Evolutionary conservation across 495 filamentous ascomycete species (phyloP).

Genomic region (Penicillium psychrofluorescens): DNA sequence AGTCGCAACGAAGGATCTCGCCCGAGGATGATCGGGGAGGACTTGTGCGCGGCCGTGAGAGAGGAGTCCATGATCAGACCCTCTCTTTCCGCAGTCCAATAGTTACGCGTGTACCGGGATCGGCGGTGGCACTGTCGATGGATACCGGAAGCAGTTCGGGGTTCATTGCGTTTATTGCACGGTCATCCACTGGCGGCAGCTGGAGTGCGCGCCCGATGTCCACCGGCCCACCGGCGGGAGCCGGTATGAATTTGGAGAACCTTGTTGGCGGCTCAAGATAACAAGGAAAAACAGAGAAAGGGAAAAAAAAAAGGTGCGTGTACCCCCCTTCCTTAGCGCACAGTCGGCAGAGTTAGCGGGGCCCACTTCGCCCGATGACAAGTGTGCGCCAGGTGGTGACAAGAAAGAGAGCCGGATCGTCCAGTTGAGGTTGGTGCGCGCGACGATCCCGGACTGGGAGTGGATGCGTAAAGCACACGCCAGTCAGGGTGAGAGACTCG

Average conservation of each 20-base stretch:
- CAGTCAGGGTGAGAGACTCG: background rate
- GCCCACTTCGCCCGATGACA: conserved; percentile 7
- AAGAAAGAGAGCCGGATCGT: conserved; percentile 2
- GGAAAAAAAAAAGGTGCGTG: background rate
- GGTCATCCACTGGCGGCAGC: conserved; percentile 4
- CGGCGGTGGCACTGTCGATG: conserved; percentile 29
- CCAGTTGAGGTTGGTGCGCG: background rate
- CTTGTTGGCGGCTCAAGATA: conserved; percentile 2
- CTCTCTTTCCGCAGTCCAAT: background rate
- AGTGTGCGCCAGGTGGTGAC: background rate
- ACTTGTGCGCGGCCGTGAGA: no score
- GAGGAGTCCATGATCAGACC: background rate
- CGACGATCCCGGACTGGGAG: background rate
- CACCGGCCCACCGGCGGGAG: conserved; percentile 12
- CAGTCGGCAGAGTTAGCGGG: conserved; percentile 15
- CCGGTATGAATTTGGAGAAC: conserved; percentile 12
- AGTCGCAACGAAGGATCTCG: conserved; percentile 1
- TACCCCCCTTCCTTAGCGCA: background rate
- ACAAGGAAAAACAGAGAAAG: no score
- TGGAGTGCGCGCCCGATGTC: conserved; percentile 10
- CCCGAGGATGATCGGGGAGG: background rate
- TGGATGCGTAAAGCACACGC: background rate
- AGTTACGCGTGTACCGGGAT: conserved; percentile 25
- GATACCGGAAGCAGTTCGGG: conserved; percentile 12
- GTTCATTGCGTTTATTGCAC: background rate